These are phyloP conservation scores for Colletotrichum shisoi DNA, from an alignment of 2,329 filamentous ascomycete genomes.

Conservation along the genomic window DNA sequence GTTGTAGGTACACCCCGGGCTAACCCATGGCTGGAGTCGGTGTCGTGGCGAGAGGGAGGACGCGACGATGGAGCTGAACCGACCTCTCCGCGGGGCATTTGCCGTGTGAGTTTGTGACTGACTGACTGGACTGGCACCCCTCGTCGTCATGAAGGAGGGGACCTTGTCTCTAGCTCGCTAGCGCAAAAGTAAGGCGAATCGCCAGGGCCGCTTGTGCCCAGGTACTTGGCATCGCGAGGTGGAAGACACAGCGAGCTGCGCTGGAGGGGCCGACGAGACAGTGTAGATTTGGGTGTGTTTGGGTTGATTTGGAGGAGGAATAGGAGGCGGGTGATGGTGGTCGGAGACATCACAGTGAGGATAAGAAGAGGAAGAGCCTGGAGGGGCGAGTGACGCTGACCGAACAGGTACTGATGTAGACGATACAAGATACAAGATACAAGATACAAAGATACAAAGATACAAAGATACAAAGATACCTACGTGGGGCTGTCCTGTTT, in stretches of 20 bases:
- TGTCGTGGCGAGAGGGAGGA: background rate
- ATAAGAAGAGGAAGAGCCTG: conserved; percentile 4
- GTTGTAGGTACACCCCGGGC: conserved; percentile 25
- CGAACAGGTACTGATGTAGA: conserved; percentile 16
- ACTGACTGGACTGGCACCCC: conserved; percentile 27
- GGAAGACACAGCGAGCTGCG: conserved; percentile 16
- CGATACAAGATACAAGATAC: background rate
- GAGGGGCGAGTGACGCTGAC: conserved; percentile 19
- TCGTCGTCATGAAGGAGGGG: conserved; percentile 36
- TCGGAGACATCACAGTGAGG: background rate
- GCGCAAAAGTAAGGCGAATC: conserved; percentile 24
- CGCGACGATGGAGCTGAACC: background rate
- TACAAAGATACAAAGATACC: too few species aligned
- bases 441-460: too few species aligned
- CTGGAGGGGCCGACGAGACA: conserved; percentile 6
- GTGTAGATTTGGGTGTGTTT: conserved; percentile 3
- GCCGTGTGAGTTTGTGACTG: background rate
- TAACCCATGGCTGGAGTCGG: conserved; percentile 3
- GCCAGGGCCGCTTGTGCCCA: conserved; percentile 12
- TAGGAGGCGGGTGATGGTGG: background rate
- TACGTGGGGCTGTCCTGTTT: background rate
- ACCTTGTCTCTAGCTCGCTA: conserved; percentile 38
- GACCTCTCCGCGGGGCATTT: conserved; percentile 4
- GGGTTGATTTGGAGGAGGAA: background rate
- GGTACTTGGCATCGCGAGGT: conserved; percentile 15